Evolutionary conservation across 148 eudicot genomes (phyloP), one percentile per base, ranked within the genome.

Genomic region (Cornus controversa): DNA sequence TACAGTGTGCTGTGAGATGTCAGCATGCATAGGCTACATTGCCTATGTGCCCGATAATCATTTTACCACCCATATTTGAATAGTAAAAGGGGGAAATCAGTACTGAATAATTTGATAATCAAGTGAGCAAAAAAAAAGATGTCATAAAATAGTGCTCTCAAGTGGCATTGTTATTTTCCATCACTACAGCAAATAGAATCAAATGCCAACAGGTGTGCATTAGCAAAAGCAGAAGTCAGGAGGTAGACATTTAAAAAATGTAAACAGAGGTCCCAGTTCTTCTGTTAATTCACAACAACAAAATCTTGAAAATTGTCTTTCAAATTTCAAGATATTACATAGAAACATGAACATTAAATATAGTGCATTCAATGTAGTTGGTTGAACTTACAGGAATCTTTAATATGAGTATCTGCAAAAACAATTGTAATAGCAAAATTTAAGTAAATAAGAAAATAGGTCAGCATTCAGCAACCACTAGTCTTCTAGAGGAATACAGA

Each of bases 351-450:
- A 0, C 9, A 13, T 31, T 36, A 66, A 25, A 54, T 34, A 26
- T 37, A 27, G 23, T 28, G 65, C 6, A 72, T 64, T 60, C n/a
- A 71, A 62, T 66, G 75, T 62, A 20, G 20, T 50, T 20, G 54
- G 15, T 57, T 62, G 75, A 82, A 86, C 98, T 91, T 87, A 94
- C 98, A 81, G 84, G 83, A 67, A 82, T 82, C 89, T 83, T 91
- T 79, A 91, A 70, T 73, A 92, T 82, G 71, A 86, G 79, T 75
- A 92, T 84, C 98, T 94, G 98, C 87, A 87, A 28, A 82, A 54
- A 64, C 50, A 84, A 67, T 31, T 31, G 34, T 31, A 72, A 75
- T 63, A 47, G 8, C 5, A 50, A 63, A 22, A 37, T 26, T 8
- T 34, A 14, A 65, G 20, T 25, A 75, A 70, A 28, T 10, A 26